Base-by-base conservation (phyloP, 768 basidiomycete genomes). In the Tulasnella sp. region DNA sequence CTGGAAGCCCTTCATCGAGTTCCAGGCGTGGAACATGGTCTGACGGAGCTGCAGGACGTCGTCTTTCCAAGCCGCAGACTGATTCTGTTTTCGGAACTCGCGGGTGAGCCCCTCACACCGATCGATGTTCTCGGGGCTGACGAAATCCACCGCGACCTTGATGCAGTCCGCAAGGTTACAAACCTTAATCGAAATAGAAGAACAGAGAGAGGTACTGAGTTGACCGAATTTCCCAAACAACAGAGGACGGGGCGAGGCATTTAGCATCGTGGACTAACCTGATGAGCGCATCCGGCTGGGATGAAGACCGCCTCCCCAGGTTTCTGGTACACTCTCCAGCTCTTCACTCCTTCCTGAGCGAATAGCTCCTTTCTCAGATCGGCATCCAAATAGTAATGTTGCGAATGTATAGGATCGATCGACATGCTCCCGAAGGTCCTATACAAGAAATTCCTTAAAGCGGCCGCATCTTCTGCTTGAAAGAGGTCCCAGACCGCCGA, bases 261-360 rank as follows among this genome's bases (percentile, higher is more conserved):
- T n/a, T 11, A 22, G 44, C 44, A 49, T 60, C 4, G 27, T 42
- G 30, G 24, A 67, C 78, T 54, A 54, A 87, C 88, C 81, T 92
- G 89, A 70, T 92, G 89, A 0, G 87, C 87, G 69, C 87, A 92
- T 22, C 91, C 93, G 2, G 93, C 93, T 12, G 93, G 93, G 62
- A 98, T 91, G 70, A 96, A 92, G 11, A 98, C 84, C 0, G 91
- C 93, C 67, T 98, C 87, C 19, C 92, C 92, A 2, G 89, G 88
- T 64, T 80, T 78, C 71, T 98, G 94, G 70, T 92, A 93, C 19
- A 97, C 77, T 56, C 92, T 73, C 72, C 82, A 85, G 62, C 87
- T 86, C 72, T 73, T 80, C 27, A 97, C 88, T 1, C 83, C 84
- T 60, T 76, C 75, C 63, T 80, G 71, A 2, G 82, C 78, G 65